A percentile compares a stretch with the other conserved stretches of the same genome.
These are phyloP conservation scores for Prosopis cineraria DNA, from an alignment of 306 rosid genomes.

Conservation along the genomic window DNA sequence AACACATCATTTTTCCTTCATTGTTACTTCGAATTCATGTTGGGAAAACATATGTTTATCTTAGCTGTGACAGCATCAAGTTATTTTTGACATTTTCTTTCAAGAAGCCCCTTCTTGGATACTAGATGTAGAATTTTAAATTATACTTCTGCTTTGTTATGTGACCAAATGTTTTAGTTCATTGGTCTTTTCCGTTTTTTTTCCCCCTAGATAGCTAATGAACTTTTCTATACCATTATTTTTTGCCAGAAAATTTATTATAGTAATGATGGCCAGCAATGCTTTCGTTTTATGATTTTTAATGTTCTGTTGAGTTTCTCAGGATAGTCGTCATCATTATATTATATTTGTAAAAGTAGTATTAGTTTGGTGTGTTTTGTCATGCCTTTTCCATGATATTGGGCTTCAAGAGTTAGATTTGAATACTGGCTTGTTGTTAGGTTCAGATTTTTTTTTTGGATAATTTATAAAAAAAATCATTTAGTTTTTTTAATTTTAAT, in stretches of 20 bases:
- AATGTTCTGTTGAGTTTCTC: background rate
- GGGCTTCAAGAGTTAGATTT: too few species aligned
- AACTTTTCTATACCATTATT: background rate
- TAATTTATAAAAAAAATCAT: too few species aligned
- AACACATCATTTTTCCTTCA: background rate
- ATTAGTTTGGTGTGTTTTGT: too few species aligned
- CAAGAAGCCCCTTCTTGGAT: background rate
- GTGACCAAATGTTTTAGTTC: background rate
- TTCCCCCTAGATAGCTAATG: background rate
- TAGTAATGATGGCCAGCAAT: background rate
- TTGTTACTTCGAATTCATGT: conserved; percentile 1
- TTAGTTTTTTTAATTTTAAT: too few species aligned
- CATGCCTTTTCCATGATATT: too few species aligned
- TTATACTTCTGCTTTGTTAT: background rate
- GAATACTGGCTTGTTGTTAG: too few species aligned
- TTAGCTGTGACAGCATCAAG: conserved; percentile 2
- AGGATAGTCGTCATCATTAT: background rate
- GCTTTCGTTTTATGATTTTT: background rate
- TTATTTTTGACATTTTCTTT: conserved; percentile 14
- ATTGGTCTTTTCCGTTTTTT: background rate
- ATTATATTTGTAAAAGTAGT: too few species aligned
- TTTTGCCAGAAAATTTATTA: background rate
- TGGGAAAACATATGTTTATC: background rate
- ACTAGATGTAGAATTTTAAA: background rate
- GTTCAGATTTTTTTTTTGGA: too few species aligned